These are phyloP conservation scores for Capillidium rhysosporum DNA, from an alignment of 371 early-diverging fungal genomes.

Conservation along the genomic window DNA sequence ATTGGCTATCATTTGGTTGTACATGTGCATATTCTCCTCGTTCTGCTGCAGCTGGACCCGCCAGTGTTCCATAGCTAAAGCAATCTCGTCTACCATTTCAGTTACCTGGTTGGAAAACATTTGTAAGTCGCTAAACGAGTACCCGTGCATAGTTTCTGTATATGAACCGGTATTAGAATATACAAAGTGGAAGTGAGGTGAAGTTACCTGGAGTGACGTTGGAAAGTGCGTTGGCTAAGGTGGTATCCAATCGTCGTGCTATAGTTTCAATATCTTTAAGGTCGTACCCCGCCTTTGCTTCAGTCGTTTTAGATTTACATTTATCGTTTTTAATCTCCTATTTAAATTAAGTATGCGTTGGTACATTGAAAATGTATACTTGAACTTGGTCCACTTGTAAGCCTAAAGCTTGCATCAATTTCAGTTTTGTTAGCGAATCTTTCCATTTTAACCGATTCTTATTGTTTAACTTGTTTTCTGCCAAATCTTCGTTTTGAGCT, in stretches of 20 bases:
- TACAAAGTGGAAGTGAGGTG: not conserved
- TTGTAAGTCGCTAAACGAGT: not conserved
- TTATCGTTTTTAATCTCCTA: not conserved
- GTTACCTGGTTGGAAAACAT: not conserved
- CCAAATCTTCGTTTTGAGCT: conserved; percentile 1
- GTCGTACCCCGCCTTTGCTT: not conserved
- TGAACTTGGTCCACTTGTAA: too few relatives aligned
- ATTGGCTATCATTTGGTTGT: conserved; percentile 5
- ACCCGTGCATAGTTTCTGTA: not conserved
- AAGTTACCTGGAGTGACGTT: conserved; percentile 1
- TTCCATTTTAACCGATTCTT: not conserved
- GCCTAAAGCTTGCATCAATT: not conserved
- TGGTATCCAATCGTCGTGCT: conserved; percentile 2
- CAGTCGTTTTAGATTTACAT: too few relatives aligned
- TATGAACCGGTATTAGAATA: not conserved
- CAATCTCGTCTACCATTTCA: not conserved
- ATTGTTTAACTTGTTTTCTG: not conserved
- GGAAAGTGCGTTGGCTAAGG: not conserved
- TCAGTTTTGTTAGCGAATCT: not conserved
- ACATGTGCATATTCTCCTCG: not conserved
- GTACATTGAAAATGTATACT: too few relatives aligned
- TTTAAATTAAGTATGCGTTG: too few relatives aligned
- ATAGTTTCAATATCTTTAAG: not conserved
- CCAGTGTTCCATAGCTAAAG: conserved; percentile 2
- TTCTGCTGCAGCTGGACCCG: not conserved